Percentiles rank a stretch among this genome's conserved stretches.
phyloP scores from a whole-genome alignment of 2,329 filamentous ascomycete species.

The Beauveria sp. region DNA sequence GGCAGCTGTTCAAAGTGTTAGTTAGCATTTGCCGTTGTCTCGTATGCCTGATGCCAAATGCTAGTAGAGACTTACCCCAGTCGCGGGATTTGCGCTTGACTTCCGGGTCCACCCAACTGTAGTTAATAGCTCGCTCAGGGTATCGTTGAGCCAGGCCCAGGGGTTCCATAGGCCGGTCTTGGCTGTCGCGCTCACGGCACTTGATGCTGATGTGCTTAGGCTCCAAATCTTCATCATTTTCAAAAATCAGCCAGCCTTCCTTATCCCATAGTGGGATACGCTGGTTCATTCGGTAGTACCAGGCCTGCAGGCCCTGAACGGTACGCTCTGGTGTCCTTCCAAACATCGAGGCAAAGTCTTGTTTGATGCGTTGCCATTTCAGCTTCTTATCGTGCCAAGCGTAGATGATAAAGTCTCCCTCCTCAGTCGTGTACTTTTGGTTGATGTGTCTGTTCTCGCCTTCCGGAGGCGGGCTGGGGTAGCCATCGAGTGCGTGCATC shows the following conservation, averaged over 20 bases:
- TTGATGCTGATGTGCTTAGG: slow-evolving; percentile 31
- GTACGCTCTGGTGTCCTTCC: slow-evolving; percentile 29
- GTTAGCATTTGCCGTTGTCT: slow-evolving; percentile 14
- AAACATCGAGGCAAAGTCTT: slow-evolving; percentile 31
- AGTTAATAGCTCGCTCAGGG: slow-evolving; percentile 38
- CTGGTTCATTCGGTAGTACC: slow-evolving; percentile 37
- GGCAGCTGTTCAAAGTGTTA: slow-evolving; percentile 18
- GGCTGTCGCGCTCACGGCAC: slow-evolving; percentile 30
- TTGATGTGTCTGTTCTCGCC: slow-evolving; percentile 33
- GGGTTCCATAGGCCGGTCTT: slow-evolving; percentile 28
- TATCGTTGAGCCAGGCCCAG: slow-evolving; percentile 35
- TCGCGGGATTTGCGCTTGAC: slow-evolving; percentile 29
- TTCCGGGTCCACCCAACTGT: slow-evolving; percentile 35
- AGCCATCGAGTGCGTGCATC: slow-evolving; percentile 21
- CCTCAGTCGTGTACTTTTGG: slow-evolving; percentile 35
- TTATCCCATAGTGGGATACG: slow-evolving; percentile 32
- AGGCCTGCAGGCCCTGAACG: slow-evolving; percentile 33
- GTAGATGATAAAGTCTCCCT: slow-evolving; percentile 37
- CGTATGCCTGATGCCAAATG: background rate
- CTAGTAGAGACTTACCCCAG: slow-evolving; percentile 29
- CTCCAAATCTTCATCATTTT: slow-evolving; percentile 31
- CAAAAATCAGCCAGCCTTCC: slow-evolving; percentile 32
- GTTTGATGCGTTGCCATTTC: slow-evolving; percentile 33
- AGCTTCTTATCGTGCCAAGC: slow-evolving; percentile 36
- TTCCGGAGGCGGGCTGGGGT: slow-evolving; percentile 29